Base-by-base conservation (phyloP, 2,329 filamentous ascomycete species). In the Fusarium sp. region DNA sequence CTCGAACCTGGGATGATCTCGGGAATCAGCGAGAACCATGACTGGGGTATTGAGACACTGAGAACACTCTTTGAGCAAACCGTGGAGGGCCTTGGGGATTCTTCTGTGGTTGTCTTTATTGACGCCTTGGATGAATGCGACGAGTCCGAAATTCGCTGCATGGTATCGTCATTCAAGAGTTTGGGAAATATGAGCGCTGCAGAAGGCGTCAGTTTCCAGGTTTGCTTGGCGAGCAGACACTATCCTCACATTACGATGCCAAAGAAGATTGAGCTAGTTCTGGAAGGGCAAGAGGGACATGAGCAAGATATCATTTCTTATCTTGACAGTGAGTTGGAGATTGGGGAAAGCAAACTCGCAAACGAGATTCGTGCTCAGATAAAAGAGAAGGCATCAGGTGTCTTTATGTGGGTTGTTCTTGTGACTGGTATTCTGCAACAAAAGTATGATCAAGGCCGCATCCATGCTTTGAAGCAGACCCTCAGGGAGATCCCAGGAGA, bases 41-140 rank as follows among this genome's bases (percentile, higher is more conserved):
- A 59, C 1, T 64, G 58, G 57, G 35, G n/a, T 5, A 18, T 70
- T 8, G 63, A 65, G 16, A 6, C 28, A 7, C 33, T 72, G 7
- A 51, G 47, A 13, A 4, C 26, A 7, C 7, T 68, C 0, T 68
- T 72, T 22, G 33, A 57, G 26, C n/a, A 60, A 13, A 14, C 20
- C 0, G 24, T 67, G 4, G 30, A 48, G 4, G 9, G n/a, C 10
- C 26, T 68, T 3, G 39, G 38, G 3, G 1, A 44, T 3, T n/a
- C 14, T 1, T 2, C n/a, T 0, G 13, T 71, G 3, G 28, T 50
- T 65, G 48, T 22, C 0, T 82, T 79, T 24, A 73, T 82, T 15
- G 85, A 87, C 57, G 86, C 85, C 0, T 75, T 88, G 0, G 86
- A 88, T 26, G 86, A 88, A 71, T 87, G 85, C 39, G 75, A 83